phyloP scores from a whole-genome alignment of 2,329 filamentous ascomycete species.

The Elsinoe australis region DNA sequence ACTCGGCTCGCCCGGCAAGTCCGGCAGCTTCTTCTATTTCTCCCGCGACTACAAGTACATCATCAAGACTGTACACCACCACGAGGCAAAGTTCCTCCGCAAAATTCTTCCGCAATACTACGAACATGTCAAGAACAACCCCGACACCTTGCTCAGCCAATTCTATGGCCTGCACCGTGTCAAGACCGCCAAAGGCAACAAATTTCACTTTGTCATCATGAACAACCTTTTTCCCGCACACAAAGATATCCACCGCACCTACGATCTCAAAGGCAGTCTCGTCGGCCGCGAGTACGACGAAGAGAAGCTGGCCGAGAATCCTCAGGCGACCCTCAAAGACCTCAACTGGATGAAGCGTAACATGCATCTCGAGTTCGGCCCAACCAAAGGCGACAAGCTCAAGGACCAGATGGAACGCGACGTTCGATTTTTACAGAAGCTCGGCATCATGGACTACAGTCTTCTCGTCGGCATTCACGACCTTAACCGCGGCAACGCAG shows the following conservation, averaged over 20 bases:
- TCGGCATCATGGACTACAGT: slow-evolving; percentile 99
- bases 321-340: slow-evolving; percentile 88
- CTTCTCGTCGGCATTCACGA: slow-evolving; percentile 93
- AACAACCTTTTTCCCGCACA: slow-evolving; percentile 98
- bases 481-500: slow-evolving; percentile 80
- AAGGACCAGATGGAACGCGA: slow-evolving; percentile 82
- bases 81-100: slow-evolving; percentile 79
- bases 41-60: slow-evolving; percentile 99
- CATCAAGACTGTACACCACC: slow-evolving; percentile 98
- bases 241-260: slow-evolving; percentile 93
- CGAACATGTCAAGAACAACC: slow-evolving; percentile 82
- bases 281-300: slow-evolving; percentile 87
- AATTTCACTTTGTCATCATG: slow-evolving; percentile 99
- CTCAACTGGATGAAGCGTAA: slow-evolving; percentile 90
- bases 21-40: slow-evolving; percentile 99
- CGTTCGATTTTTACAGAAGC: slow-evolving; percentile 73
- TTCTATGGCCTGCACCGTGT: slow-evolving; percentile 96
- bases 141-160: slow-evolving; percentile 92
- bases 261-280: slow-evolving; percentile 93
- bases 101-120: slow-evolving; percentile 89
- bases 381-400: slow-evolving; percentile 80
- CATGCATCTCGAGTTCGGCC: slow-evolving; percentile 77
- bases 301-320: slow-evolving; percentile 79
- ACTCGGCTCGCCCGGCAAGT: slow-evolving; percentile 93
- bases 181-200: slow-evolving; percentile 95